Conservation (phyloP, 176 grass and related monocot genomes). For the Triticum urartu region DNA sequence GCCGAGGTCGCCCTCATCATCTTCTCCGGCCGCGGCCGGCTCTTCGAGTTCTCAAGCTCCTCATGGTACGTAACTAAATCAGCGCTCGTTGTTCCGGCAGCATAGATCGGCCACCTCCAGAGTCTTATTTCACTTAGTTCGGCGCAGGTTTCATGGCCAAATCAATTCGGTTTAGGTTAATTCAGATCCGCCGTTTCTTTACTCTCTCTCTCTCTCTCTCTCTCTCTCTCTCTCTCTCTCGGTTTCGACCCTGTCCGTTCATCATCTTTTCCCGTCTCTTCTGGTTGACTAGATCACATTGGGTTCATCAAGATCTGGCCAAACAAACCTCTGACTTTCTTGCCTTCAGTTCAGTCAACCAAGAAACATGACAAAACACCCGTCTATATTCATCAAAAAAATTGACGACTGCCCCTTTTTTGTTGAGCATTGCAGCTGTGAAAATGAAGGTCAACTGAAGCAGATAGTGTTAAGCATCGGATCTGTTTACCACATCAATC, state of each 20-base stretch:
- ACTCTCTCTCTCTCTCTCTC: neutral
- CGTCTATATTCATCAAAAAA: neutral
- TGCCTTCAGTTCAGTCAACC: neutral
- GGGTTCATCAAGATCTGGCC: slow-evolving; percentile 19
- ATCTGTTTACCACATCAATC: neutral
- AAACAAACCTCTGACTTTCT: neutral
- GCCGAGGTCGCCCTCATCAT: slow-evolving; percentile 90
- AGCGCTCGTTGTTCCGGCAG: neutral
- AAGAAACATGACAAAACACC: neutral
- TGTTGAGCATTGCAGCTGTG: neutral
- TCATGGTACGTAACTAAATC: slow-evolving; percentile 40
- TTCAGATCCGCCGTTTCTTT: neutral
- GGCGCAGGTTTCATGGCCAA: neutral
- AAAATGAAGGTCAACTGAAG: neutral
- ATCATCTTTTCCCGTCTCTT: neutral
- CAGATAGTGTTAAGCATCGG: neutral
- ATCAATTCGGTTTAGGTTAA: neutral
- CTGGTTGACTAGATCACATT: neutral
- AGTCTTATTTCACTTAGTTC: neutral
- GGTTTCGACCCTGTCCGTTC: slow-evolving; percentile 9
- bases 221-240: no score
- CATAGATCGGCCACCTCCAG: neutral
- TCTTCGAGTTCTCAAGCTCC: slow-evolving; percentile 90
- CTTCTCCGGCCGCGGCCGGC: slow-evolving; percentile 88
- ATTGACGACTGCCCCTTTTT: neutral